Base-by-base conservation (phyloP, 768 basidiomycete species). In the Cystofilobasidium capitatum region DNA sequence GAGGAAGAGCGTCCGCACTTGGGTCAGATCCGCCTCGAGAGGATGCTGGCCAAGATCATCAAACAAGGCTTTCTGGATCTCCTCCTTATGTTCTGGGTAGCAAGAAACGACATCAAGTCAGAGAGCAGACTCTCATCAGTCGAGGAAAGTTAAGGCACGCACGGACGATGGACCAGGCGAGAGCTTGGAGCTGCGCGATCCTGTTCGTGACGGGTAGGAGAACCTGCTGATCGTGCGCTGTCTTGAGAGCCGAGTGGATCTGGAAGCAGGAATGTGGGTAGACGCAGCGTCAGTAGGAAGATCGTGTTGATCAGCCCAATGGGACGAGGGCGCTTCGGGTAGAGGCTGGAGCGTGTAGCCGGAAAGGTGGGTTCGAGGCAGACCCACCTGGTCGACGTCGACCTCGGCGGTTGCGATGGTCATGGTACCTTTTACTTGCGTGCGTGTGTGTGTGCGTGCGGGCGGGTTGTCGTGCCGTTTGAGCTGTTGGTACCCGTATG, bases 181-280 rank as follows among this genome's bases (percentile, higher is more conserved):
- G 70, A 55, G 76, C 73, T 62, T 78, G 76, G 60, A 78, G 72
- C 64, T 76, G 74, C 58, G 72, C 73, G 20, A 73, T 61, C 57
- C 77, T 59, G 54, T 75, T 75, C 12, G 73, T 72, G 31, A 75
- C 37, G 16, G 69, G 66, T 10, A 59, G 66, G 37, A 69, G 69
- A 33, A 61, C 39, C 24, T 63, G 58, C 22, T 59, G 61, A 10
- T 66, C 69, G 65, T 74, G 74, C 1, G 73, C 65, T 17, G 39
- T 37, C 35, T 72, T 51, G 14, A 76, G 57, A 22, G 60, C 65
- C 17, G 67, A 36, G 47, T 70, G 68, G 22, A 71, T 71, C 72
- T 74, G 58, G 59, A 2, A 51, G 49, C 45, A 17, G 17, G 45
- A 6, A 12, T 47, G 7, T 16, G 24, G 22, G 45, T 24, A 24